Conservation (phyloP, 1,284 basidiomycete genomes). For the Violaceomyces palustris region DNA sequence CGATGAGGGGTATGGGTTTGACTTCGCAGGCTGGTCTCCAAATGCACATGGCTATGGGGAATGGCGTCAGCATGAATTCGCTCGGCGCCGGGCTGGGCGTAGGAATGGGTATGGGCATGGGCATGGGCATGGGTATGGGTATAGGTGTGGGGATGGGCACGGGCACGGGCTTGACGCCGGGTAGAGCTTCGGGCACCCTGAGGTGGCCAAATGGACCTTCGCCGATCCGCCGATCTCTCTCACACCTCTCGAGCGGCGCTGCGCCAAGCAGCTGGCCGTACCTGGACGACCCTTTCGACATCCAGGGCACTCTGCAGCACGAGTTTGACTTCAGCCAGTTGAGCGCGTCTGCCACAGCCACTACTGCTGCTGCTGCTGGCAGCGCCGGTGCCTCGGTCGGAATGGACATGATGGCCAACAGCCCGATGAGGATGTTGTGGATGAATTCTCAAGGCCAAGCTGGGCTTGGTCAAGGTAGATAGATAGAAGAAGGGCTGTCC, state of each 20-base stretch:
- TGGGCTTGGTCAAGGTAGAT: no score
- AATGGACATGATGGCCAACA: conserved; percentile 4
- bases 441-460: no score
- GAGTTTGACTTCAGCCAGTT: conserved; percentile 10
- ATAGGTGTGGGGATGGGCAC: conserved; percentile 23
- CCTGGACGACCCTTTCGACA: conserved; percentile 24
- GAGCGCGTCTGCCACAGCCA: conserved; percentile 6
- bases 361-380: background rate
- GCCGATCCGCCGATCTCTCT: background rate
- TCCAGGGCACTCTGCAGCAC: conserved; percentile 22
- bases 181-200: conserved; percentile 17
- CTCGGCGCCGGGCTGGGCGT: conserved; percentile 11
- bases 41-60: conserved; percentile 28
- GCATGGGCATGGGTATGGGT: conserved; percentile 7
- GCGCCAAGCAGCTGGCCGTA: conserved; percentile 13
- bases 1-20: conserved; percentile 1
- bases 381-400: conserved; percentile 9
- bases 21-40: conserved; percentile 17
- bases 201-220: conserved; percentile 12
- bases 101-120: conserved; percentile 22
- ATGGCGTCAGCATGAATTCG: conserved; percentile 7
- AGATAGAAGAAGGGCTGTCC: no score
- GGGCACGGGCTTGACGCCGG: conserved; percentile 20
- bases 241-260: background rate
- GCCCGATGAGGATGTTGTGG: conserved; percentile 23